phyloP scores from a whole-genome alignment of 2,329 filamentous ascomycete species.

The Phialemonium atrogriseum region DNA sequence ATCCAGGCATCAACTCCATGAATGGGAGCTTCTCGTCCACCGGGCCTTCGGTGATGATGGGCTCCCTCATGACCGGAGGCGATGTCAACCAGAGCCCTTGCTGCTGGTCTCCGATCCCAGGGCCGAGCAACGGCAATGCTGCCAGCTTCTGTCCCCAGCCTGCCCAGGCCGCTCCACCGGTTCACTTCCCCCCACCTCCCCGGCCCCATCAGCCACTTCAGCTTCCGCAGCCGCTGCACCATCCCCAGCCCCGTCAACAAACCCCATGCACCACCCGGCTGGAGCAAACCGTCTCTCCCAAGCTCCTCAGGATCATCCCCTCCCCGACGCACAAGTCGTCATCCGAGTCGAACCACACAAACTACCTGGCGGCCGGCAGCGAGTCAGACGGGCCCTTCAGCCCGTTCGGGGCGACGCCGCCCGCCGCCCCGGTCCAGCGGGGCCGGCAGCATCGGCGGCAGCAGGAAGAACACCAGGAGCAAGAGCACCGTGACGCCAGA shows the following conservation, averaged over 20 bases:
- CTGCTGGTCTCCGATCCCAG: not conserved
- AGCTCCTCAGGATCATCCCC: too few relatives aligned
- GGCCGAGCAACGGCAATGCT: not conserved
- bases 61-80: not conserved
- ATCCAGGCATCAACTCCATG: not conserved
- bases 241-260: not conserved
- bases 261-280: too few relatives aligned
- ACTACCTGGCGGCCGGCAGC: too few relatives aligned
- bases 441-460: too few relatives aligned
- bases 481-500: too few relatives aligned
- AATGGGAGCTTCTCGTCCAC: not conserved
- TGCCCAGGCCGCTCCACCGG: not conserved
- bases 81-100: not conserved
- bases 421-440: too few relatives aligned
- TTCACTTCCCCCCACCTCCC: not conserved
- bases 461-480: too few relatives aligned
- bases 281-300: too few relatives aligned
- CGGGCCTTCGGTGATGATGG: not conserved
- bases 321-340: not conserved
- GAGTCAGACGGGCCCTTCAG: too few relatives aligned
- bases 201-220: not conserved
- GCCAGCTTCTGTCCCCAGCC: not conserved
- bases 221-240: not conserved
- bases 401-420: too few relatives aligned
- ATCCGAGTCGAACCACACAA: too few relatives aligned